phyloP scores from a whole-genome alignment of 2,329 filamentous ascomycete species.

The Acarospora socialis region DNA sequence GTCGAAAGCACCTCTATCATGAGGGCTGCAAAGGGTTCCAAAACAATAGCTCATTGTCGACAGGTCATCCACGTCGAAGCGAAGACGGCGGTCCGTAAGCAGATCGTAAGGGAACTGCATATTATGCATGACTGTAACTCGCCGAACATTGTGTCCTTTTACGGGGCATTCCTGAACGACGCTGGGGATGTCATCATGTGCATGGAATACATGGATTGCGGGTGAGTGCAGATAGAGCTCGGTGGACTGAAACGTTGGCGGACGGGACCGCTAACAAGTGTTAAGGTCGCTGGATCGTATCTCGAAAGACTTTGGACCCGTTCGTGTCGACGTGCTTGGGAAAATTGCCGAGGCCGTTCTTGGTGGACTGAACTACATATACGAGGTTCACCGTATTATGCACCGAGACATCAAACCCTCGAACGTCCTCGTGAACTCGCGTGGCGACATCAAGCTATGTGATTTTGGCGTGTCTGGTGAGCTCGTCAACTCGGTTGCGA shows the following conservation, averaged over 20 bases:
- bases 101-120: slow-evolving; percentile 91
- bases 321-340: slow-evolving; percentile 88
- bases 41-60: slow-evolving; percentile 13
- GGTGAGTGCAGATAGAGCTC: too few species aligned
- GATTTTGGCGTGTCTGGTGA: slow-evolving; percentile 99
- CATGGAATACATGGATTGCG: slow-evolving; percentile 99
- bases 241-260: slow-evolving; percentile 11
- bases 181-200: slow-evolving; percentile 98
- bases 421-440: slow-evolving; percentile 91
- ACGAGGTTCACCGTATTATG: slow-evolving; percentile 94
- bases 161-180: slow-evolving; percentile 91
- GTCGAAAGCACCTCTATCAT: neutral
- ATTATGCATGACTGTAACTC: slow-evolving; percentile 98
- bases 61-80: slow-evolving; percentile 97
- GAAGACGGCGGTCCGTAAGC: slow-evolving; percentile 91
- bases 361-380: slow-evolving; percentile 86
- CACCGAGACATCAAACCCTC: slow-evolving; percentile 98
- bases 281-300: slow-evolving; percentile 78
- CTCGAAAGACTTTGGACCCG: slow-evolving; percentile 84
- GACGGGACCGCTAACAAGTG: slow-evolving; percentile 13
- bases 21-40: neutral
- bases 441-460: slow-evolving; percentile 89
- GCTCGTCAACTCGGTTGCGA: slow-evolving; percentile 91
- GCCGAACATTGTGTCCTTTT: slow-evolving; percentile 93
- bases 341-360: slow-evolving; percentile 96